Base-by-base conservation (phyloP, 768 basidiomycete species). In the Dioszegia crocea region DNA sequence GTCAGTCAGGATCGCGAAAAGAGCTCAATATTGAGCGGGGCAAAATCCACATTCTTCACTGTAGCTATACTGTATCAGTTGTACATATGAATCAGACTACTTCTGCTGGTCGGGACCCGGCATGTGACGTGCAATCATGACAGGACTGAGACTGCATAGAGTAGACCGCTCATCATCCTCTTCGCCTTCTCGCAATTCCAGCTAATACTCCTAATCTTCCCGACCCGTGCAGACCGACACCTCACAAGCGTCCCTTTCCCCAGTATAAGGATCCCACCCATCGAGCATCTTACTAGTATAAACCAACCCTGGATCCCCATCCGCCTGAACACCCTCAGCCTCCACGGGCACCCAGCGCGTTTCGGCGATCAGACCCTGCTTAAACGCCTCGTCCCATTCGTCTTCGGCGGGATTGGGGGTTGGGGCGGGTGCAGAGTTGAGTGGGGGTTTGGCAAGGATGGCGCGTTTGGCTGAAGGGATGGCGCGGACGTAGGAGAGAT, bases 231-330 rank as follows among this genome's bases (percentile, higher is more conserved):
- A 74, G 14, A 66, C 65, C 19, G 72, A 74, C 27, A 75, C 68
- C 56, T 75, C 73, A 54, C 70, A 71, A 8, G 71, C 74, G 33
- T 76, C 74, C 55, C 64, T 68, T 45, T 76, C 74, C 3, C 67
- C 71, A 12, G 74, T 76, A 58, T 73, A 73, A 16, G 72, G 72
- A 57, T 76, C 74, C 65, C 68, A 76, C 12, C 71, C 70, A 57
- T 67, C 65, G 21, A 71, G 55, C 66, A 76, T 71, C 59, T 67
- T 50, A 50, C 70, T 71, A 12, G 63, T 60, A 57, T 76, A 76
- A 1, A 65, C 59, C 51, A 76, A 58, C 10, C 53, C 53, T 9
- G 70, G 70, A 51, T 71, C 70, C n/a, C 74, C 74, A 19, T 66
- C 51, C 12, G 67, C 63, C 11, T 54, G 62, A 17, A 68, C 57